These are phyloP conservation scores for Fusarium hostae DNA, from an alignment of 2,329 filamentous ascomycete species.

Conservation along the genomic window DNA sequence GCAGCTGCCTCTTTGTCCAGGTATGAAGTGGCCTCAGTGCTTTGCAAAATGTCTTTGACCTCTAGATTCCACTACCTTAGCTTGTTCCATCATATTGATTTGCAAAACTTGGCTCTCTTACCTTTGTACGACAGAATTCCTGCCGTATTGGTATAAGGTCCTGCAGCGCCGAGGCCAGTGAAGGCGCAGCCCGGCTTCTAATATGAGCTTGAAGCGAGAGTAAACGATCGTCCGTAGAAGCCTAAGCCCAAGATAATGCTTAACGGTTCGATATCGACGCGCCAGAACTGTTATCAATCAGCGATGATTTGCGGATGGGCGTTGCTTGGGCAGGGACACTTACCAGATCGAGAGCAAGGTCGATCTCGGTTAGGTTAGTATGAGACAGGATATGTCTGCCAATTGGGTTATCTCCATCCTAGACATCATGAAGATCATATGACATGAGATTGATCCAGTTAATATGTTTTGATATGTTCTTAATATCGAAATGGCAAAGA, in stretches of 20 bases:
- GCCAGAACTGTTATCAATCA: too few relatives aligned
- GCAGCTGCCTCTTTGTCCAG: not conserved
- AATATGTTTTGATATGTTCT: slow-evolving; percentile 26
- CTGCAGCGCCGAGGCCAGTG: not conserved
- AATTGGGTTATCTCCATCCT: slow-evolving; percentile 51
- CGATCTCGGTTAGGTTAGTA: slow-evolving; percentile 61
- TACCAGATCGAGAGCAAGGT: not conserved
- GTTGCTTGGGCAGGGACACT: too few relatives aligned
- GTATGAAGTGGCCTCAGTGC: not conserved
- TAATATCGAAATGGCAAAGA: slow-evolving; percentile 40
- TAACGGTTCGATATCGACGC: not conserved
- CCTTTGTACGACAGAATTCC: not conserved
- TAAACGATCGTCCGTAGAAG: not conserved
- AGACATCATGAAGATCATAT: slow-evolving; percentile 57
- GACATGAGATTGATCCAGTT: slow-evolving; percentile 56
- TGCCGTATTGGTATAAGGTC: not conserved
- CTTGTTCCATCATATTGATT: too few relatives aligned
- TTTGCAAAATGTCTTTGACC: not conserved
- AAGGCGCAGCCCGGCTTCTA: not conserved
- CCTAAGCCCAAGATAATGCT: not conserved
- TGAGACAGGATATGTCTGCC: slow-evolving; percentile 52
- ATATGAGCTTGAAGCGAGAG: not conserved
- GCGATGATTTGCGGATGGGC: too few relatives aligned
- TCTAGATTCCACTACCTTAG: too few relatives aligned
- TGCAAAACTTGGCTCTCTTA: not conserved